Percentiles rank a stretch among this genome's conserved stretches.
Conservation (phyloP, 2,329 filamentous ascomycete genomes). For the Akanthomyces dipterigenus region DNA sequence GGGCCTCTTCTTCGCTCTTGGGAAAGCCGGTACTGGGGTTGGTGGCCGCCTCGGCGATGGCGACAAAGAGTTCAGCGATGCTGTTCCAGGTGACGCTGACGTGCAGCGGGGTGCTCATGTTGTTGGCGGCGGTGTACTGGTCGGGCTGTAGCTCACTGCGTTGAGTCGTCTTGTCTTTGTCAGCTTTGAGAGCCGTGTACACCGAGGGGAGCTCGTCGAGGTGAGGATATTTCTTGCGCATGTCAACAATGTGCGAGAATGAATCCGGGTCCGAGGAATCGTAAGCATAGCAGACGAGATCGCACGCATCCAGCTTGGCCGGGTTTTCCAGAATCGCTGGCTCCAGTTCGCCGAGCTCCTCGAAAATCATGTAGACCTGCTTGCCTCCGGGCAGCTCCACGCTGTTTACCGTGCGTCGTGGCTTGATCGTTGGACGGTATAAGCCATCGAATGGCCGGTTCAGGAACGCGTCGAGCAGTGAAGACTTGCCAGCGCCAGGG, state of each 20-base stretch:
- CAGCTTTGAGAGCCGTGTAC: conserved; percentile 90
- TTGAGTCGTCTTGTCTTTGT: conserved; percentile 95
- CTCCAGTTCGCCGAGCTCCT: conserved; percentile 93
- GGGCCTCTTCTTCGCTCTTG: conserved; percentile 77
- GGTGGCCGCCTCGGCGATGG: conserved; percentile 83
- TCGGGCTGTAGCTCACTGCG: conserved; percentile 86
- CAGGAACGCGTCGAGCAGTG: conserved; percentile 83
- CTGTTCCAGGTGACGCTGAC: conserved; percentile 92
- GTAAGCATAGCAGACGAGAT: conserved; percentile 91
- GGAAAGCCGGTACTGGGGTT: conserved; percentile 85
- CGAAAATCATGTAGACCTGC: conserved; percentile 92
- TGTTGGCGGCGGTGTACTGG: conserved; percentile 75
- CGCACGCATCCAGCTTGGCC: conserved; percentile 83
- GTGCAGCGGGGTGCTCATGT: conserved; percentile 87
- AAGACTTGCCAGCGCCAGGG: conserved; percentile 81
- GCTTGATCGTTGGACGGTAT: conserved; percentile 92
- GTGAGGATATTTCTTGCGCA: conserved; percentile 72
- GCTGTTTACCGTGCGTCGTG: conserved; percentile 87
- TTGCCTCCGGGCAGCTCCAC: conserved; percentile 94
- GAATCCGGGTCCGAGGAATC: conserved; percentile 96
- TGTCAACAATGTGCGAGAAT: conserved; percentile 81
- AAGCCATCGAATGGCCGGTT: conserved; percentile 77
- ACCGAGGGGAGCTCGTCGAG: conserved; percentile 86
- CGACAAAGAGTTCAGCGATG: conserved; percentile 89
- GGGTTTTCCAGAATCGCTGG: conserved; percentile 90